Conservation (phyloP, 108 stramenopile species). For the Nitzschia palea region DNA sequence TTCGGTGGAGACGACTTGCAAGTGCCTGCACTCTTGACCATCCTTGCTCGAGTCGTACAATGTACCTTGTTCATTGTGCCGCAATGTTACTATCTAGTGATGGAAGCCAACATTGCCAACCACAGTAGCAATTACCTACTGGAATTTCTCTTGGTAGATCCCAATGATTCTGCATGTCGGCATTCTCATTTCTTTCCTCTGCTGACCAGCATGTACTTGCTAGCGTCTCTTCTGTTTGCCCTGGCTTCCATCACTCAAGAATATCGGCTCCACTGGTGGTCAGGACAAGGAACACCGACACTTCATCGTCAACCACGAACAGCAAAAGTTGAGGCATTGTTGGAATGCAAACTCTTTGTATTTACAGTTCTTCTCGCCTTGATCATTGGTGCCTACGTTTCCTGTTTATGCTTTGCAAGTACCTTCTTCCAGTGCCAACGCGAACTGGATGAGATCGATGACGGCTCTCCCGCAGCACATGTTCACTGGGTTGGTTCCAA, state of each 20-base stretch:
- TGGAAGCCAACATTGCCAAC: constrained; percentile 1
- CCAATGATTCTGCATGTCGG: constrained; percentile 6
- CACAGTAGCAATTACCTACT: constrained; percentile 11
- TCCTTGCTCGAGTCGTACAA: constrained; percentile 37
- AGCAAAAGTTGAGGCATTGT: constrained; percentile 15
- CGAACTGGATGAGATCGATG: not conserved
- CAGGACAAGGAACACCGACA: constrained; percentile 41
- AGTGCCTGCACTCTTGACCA: constrained; percentile 46
- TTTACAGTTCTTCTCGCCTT: constrained; percentile 4
- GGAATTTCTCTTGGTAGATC: constrained; percentile 23
- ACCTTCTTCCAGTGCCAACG: constrained; percentile 13
- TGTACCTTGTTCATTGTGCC: constrained; percentile 16
- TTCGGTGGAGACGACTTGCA: constrained; percentile 86
- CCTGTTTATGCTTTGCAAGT: constrained; percentile 14
- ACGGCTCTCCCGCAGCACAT: not conserved
- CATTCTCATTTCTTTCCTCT: constrained; percentile 30
- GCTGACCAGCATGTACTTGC: constrained; percentile 17
- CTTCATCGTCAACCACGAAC: constrained; percentile 33
- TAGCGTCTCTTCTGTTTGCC: constrained; percentile 13
- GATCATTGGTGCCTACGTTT: constrained; percentile 5
- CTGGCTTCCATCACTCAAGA: constrained; percentile 17
- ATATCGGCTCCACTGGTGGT: constrained; percentile 26
- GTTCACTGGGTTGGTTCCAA: constrained; percentile 16
- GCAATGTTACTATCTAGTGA: constrained; percentile 3
- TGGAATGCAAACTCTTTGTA: constrained; percentile 30